A percentile compares a stretch with the other conserved stretches of the same genome.
Conservation (phyloP, 306 rosid species). For the Sicyos baderoa region DNA sequence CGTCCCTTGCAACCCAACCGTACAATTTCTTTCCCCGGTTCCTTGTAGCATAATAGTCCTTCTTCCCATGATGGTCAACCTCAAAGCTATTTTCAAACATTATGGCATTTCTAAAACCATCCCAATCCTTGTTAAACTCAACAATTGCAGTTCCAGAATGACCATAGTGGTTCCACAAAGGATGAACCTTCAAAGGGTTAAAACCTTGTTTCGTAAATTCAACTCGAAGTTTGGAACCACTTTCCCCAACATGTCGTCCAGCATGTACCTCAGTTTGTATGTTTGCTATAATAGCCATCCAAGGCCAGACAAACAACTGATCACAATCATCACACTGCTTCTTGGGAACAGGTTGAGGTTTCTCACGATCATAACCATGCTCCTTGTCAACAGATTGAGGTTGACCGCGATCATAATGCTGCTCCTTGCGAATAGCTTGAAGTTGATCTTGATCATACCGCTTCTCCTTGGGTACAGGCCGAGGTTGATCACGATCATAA, state of each 20-base stretch:
- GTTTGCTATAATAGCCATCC: slow-evolving; percentile 66
- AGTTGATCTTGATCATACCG: not conserved
- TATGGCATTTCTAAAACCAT: slow-evolving; percentile 59
- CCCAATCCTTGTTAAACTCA: slow-evolving; percentile 55
- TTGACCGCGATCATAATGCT: slow-evolving; percentile 15
- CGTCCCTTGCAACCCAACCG: slow-evolving; percentile 63
- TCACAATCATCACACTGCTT: not conserved
- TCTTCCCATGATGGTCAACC: slow-evolving; percentile 40
- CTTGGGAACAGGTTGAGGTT: not conserved
- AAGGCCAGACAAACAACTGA: slow-evolving; percentile 51
- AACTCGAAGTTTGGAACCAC: slow-evolving; percentile 53
- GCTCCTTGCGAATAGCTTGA: not conserved
- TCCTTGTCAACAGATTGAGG: not conserved
- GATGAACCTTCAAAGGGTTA: slow-evolving; percentile 52
- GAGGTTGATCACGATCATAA: not conserved
- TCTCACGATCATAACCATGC: not conserved
- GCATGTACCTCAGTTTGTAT: slow-evolving; percentile 35
- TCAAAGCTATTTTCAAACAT: slow-evolving; percentile 56
- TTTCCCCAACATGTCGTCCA: slow-evolving; percentile 48
- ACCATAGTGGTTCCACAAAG: slow-evolving; percentile 56
- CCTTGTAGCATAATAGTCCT: slow-evolving; percentile 26
- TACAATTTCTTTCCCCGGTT: slow-evolving; percentile 34
- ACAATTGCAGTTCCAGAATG: slow-evolving; percentile 64
- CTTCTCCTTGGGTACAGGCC: not conserved
- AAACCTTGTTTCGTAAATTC: slow-evolving; percentile 51